Percentiles rank a stretch among this genome's conserved stretches.
Conservation (phyloP, 2,329 filamentous ascomycete species). For the Xylaria sp. region DNA sequence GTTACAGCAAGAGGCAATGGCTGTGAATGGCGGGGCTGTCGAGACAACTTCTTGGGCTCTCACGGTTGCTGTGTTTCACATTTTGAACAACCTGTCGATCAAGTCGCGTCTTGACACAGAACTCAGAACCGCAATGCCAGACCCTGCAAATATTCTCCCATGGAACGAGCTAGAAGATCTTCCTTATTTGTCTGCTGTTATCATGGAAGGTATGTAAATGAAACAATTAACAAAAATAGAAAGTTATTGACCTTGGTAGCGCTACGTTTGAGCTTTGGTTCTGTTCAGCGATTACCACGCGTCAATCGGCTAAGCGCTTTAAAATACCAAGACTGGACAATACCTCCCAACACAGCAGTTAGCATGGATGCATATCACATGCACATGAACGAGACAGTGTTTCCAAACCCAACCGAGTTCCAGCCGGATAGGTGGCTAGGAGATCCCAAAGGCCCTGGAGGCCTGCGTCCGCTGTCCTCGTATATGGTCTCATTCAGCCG, state of each 20-base stretch:
- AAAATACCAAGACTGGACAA: constrained; percentile 33
- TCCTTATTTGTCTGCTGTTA: constrained; percentile 13
- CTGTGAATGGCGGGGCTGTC: constrained; percentile 9
- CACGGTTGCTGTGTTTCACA: constrained; percentile 3
- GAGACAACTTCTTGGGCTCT: constrained; percentile 20
- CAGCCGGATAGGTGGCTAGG: constrained; percentile 42
- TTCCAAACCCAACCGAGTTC: constrained; percentile 34
- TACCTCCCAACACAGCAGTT: constrained; percentile 35
- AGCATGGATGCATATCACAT: constrained; percentile 41
- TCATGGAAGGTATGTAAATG: constrained; percentile 20
- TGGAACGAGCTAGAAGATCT: constrained; percentile 4
- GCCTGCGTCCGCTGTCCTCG: constrained; percentile 20
- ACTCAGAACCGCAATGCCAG: constrained; percentile 2
- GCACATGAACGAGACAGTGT: constrained; percentile 37
- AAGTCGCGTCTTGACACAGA: neutral
- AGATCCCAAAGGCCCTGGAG: constrained; percentile 30
- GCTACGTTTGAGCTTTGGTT: neutral
- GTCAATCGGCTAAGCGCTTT: constrained; percentile 1
- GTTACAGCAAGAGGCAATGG: constrained; percentile 13
- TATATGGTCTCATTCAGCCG: constrained; percentile 50
- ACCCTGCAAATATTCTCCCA: neutral
- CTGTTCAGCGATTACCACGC: neutral
- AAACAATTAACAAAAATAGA: neutral
- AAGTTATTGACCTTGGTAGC: neutral
- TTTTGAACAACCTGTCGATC: neutral